Base-by-base conservation (phyloP, 75 land plant species). In the Selaginella tamariscina region DNA sequence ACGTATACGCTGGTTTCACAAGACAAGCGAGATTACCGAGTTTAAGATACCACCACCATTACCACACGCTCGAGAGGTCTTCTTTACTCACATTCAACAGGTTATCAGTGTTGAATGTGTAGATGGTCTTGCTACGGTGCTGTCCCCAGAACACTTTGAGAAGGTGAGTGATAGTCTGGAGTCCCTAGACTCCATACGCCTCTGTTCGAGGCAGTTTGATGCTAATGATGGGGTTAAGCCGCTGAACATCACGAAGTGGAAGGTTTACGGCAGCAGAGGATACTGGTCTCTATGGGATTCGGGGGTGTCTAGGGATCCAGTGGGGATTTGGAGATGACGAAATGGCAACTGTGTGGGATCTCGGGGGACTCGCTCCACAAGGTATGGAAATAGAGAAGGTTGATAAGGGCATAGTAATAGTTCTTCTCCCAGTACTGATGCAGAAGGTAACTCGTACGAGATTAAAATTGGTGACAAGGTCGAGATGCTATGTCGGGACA, bases 1-100 rank as follows among this genome's bases (percentile, higher is more conserved):
- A 39, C 80, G 80, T 82, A 92, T 91, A 29, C 80, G 92, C 55
- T 91, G 97, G 97, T 91, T 91, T 81, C 97, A 91, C 65, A 84
- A 84, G 65, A 75, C 72, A 32, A 76, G 82, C 62, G 97, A 91
- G 81, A 78, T 91, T 5, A 78, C 71, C 33, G 78, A 88, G 49
- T n/a, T n/a, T n/a, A 69, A 62, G 11, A 70, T 85, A 31, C 81
- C 83, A 0, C 57, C 82, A 44, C 86, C 79, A 20, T 71, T 75
- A 67, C 80, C 84, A 32, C 92, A 81, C 70, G 77, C 81, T 22
- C 72, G 74, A 69, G 97, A 91, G 72, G 82, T 91, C 32, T 88
- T 91, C 71, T 83, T 83, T 71, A 88, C 97, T 0, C 84, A 90
- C 1, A 77, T 83, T 69, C 69, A 77, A 24, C 97, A 91, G 70